Evolutionary conservation across 805 yeast species (phyloP).

Genomic region (Nakazawaea holstii): DNA sequence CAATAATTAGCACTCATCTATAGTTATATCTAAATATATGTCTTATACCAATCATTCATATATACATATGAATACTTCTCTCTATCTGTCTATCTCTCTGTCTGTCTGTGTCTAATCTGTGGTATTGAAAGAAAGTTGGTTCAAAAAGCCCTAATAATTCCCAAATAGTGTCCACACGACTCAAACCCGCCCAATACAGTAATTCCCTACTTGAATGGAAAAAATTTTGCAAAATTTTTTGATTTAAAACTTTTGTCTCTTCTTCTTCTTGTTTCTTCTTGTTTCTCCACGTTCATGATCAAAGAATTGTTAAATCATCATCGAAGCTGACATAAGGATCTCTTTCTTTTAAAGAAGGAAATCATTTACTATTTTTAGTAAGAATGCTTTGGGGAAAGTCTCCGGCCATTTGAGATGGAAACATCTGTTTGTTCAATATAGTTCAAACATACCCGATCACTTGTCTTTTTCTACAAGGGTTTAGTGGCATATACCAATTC

Average conservation of each 20-base stretch:
- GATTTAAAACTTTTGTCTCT: too few species aligned
- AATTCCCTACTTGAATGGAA: too few species aligned
- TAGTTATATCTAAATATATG: background rate
- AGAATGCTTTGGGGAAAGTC: constrained; percentile 80
- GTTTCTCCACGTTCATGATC: constrained; percentile 49
- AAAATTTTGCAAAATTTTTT: too few species aligned
- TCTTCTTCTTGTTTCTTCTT: background rate
- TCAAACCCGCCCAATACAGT: too few species aligned
- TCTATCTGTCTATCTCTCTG: too few species aligned
- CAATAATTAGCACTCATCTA: constrained; percentile 81
- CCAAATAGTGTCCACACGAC: too few species aligned
- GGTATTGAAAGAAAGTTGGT: too few species aligned
- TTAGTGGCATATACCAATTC: too few species aligned
- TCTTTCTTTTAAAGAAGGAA: constrained; percentile 13
- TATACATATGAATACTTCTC: too few species aligned
- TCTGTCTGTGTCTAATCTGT: too few species aligned
- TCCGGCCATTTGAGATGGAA: constrained; percentile 76
- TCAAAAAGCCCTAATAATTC: too few species aligned
- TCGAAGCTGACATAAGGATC: constrained; percentile 64
- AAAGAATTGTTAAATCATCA: constrained; percentile 56
- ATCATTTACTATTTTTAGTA: background rate
- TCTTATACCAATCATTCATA: background rate
- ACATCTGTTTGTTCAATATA: constrained; percentile 22
- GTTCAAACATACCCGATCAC: background rate
- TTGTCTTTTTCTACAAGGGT: too few species aligned